Evolutionary conservation across 345 rosid genomes (phyloP).

Genomic region (Dovyalis caffra): DNA sequence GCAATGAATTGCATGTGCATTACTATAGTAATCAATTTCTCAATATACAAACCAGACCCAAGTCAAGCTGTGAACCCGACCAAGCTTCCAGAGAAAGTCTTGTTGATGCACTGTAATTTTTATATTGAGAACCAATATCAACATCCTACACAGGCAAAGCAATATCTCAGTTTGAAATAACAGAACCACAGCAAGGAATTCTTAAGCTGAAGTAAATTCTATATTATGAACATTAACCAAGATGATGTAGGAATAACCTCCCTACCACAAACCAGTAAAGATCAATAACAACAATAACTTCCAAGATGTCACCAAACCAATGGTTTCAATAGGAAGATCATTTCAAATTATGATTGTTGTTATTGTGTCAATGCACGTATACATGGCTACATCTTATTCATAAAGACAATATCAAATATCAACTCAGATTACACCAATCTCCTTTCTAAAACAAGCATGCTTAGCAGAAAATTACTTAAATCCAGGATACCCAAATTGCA

Average conservation of each 20-base stretch:
- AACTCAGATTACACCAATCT: neutral
- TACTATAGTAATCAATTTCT: neutral
- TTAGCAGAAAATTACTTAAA: neutral
- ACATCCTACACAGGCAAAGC: conserved; percentile 51
- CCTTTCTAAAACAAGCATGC: neutral
- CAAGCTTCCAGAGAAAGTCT: conserved; percentile 82
- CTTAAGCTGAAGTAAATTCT: neutral
- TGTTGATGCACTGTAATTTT: conserved; percentile 61
- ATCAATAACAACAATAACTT: neutral
- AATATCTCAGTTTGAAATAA: conserved; percentile 8
- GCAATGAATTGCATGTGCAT: neutral
- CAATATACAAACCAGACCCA: conserved; percentile 74
- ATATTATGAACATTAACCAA: neutral
- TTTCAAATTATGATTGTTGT: too few species aligned
- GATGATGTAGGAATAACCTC: neutral
- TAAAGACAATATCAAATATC: neutral
- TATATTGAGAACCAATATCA: conserved; percentile 66
- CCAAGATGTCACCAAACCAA: neutral
- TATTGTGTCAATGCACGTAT: neutral
- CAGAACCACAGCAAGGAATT: conserved; percentile 3
- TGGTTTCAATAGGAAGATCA: neutral
- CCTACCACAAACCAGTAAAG: neutral
- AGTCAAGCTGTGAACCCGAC: conserved; percentile 81
- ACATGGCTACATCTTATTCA: neutral
- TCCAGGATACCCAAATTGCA: neutral